phyloP scores from a whole-genome alignment of 352 stramenopile species.

The Globisporangium perplexum region DNA sequence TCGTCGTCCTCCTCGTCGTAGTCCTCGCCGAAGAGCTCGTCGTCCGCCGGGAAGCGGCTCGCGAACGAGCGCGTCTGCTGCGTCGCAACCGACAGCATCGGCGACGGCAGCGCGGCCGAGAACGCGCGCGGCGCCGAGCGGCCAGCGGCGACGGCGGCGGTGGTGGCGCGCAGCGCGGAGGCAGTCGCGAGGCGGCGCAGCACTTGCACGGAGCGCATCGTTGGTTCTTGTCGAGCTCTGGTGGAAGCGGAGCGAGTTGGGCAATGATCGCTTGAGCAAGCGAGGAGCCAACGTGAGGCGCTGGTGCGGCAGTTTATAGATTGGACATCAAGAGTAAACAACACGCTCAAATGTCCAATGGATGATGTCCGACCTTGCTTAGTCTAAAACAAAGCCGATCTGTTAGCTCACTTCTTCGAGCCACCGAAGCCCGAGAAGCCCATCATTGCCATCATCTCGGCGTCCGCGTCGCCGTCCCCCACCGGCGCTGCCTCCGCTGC shows the following conservation, averaged over 20 bases:
- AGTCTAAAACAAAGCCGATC: too few species aligned
- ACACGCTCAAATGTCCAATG: not conserved
- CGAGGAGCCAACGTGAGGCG: not conserved
- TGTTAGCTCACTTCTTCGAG: conserved; percentile 68
- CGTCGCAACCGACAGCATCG: not conserved
- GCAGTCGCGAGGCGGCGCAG: conserved; percentile 12
- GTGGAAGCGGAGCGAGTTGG: not conserved
- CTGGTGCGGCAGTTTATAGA: not conserved
- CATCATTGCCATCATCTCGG: conserved; percentile 91
- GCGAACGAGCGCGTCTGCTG: conserved; percentile 36
- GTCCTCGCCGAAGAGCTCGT: conserved; percentile 30
- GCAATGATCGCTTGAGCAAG: not conserved
- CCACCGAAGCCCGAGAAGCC: conserved; percentile 84
- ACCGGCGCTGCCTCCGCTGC: conserved; percentile 1
- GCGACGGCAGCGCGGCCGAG: conserved; percentile 1
- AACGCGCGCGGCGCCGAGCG: conserved; percentile 1
- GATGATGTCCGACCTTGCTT: too few species aligned
- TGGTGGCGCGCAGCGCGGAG: conserved; percentile 3
- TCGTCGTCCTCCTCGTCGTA: conserved; percentile 65
- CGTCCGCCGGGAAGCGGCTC: conserved; percentile 17
- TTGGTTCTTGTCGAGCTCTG: not conserved
- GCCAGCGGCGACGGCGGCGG: not conserved
- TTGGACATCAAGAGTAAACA: not conserved
- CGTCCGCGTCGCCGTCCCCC: conserved; percentile 36
- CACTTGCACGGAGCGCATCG: conserved; percentile 16